phyloP scores from a whole-genome alignment of 169 alveolate species.

The Plasmodium blacklocki region DNA sequence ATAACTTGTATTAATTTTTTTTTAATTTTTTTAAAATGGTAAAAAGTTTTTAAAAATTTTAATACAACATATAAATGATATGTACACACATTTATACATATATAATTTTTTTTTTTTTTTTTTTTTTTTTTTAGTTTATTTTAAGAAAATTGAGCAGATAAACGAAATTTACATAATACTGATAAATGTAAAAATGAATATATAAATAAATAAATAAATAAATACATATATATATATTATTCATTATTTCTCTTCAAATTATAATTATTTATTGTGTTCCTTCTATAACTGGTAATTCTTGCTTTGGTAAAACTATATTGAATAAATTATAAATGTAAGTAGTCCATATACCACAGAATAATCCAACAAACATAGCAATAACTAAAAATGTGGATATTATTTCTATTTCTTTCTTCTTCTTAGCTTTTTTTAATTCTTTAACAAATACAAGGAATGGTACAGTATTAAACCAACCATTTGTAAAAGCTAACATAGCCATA shows the following conservation, averaged over 20 bases:
- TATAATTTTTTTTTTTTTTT: not conserved
- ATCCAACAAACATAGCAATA: slow-evolving; percentile 63
- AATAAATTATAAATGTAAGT: slow-evolving; percentile 47
- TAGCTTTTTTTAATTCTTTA: slow-evolving; percentile 43
- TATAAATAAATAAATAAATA: too few species aligned
- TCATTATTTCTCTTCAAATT: not conserved
- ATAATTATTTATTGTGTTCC: not conserved
- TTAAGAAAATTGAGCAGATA: too few species aligned
- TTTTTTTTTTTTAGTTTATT: too few species aligned
- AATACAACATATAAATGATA: not conserved
- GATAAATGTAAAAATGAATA: too few species aligned
- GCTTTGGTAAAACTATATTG: slow-evolving; percentile 14
- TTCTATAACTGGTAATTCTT: not conserved
- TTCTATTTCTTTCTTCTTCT: slow-evolving; percentile 50
- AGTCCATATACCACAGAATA: slow-evolving; percentile 49
- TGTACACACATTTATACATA: not conserved
- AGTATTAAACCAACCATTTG: slow-evolving; percentile 74
- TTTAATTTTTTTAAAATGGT: too few species aligned
- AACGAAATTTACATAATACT: too few species aligned
- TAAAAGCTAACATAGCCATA: slow-evolving; percentile 55
- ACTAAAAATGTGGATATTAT: slow-evolving; percentile 40
- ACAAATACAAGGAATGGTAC: slow-evolving; percentile 65
- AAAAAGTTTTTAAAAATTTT: too few species aligned
- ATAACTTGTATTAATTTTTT: too few species aligned
- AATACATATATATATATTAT: too few species aligned